phyloP scores from a whole-genome alignment of 257 asterid genomes.

The Paulownia fortunei region DNA sequence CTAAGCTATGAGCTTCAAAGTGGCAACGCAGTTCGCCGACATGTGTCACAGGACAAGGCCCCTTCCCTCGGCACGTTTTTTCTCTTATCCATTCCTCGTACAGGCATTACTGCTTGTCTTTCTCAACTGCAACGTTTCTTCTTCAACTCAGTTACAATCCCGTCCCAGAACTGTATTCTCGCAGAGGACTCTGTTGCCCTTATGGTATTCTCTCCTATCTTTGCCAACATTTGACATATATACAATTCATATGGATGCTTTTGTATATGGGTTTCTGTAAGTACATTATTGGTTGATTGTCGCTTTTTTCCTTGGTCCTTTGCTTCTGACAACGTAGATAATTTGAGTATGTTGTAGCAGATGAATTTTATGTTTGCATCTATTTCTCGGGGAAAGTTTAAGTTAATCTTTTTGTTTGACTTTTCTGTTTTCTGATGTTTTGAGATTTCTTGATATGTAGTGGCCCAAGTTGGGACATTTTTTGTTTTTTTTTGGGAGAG shows the following conservation, averaged over 20 bases:
- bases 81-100: slow-evolving; percentile 22
- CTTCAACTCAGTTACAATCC: slow-evolving; percentile 3
- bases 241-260: neutral
- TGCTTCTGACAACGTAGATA: neutral
- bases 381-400: neutral
- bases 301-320: neutral
- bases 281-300: neutral
- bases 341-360: neutral
- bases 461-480: neutral
- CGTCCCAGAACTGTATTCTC: neutral
- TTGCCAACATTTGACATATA: neutral
- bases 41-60: slow-evolving; percentile 20
- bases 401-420: neutral
- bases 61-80: slow-evolving; percentile 26
- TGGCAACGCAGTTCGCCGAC: slow-evolving; percentile 19
- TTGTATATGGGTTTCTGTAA: neutral
- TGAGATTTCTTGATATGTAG: neutral
- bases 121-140: slow-evolving; percentile 27
- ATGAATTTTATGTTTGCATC: neutral
- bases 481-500: neutral
- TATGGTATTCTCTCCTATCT: slow-evolving; percentile 30
- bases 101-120: neutral
- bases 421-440: neutral
- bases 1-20: neutral
- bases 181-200: slow-evolving; percentile 12